Base-by-base conservation (phyloP, 2,329 filamentous ascomycete genomes). In the Diplodia intermedia region DNA sequence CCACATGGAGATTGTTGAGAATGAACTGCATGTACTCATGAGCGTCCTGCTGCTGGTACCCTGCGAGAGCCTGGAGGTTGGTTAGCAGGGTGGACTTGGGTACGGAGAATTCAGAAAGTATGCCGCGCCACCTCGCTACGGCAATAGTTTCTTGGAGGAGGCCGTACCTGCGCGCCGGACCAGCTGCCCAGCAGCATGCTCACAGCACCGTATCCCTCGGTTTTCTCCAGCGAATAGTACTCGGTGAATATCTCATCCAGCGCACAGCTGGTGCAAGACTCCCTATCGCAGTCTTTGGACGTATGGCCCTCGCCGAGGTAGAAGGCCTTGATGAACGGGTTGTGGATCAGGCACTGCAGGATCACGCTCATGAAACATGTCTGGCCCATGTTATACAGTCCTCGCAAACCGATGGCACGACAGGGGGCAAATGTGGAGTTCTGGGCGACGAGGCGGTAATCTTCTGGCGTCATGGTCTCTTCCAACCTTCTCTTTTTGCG, bases 301-400 rank as follows among this genome's bases (percentile, higher is more conserved):
- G 90, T 90, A 79, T 99, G 94, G 0, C 94, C 93, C 77, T 97
- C 94, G 50, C 91, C 90, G 6, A 99, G 89, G 78, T 97, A 98
- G 79, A 92, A 98, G 73, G 94, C 94, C 69, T 92, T 89, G 36
- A 99, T 86, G 54, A 97, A 86, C 0, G 94, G 94, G 76, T 98
- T 97, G 81, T 97, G 94, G 66, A 98, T 87, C 73, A 99, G 89
- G 68, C 91, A 93, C 79, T 98, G 95, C 18, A 99, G 85, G 57
- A 98, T 93, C 36, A 97, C 94, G 73, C 95, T 97, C 86, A 98
- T 94, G 80, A 97, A 99, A 82, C 94, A 99, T 12, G 95, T 98
- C 69, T 96, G 93, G n/a, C 94, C 95, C 78, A 97, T 94, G 76
- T 98, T 99, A 80, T 97, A 97, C 69, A 99, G 90, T 38, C 94